A percentile compares a stretch with the other conserved stretches of the same genome.
phyloP scores from a whole-genome alignment of 1,139 yeast species.

The Sugiyamaella castrensis region DNA sequence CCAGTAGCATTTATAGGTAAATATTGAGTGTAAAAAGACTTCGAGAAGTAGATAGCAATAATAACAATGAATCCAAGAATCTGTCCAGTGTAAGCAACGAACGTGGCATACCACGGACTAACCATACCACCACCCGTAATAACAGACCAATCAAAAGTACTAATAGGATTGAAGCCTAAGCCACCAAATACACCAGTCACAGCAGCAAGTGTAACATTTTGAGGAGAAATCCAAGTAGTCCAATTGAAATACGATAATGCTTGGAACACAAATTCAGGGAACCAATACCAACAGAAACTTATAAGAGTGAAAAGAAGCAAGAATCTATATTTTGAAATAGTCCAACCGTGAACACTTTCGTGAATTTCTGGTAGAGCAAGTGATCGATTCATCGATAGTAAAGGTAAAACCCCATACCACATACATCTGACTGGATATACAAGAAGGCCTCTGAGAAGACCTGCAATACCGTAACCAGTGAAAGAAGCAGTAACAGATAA shows the following conservation, averaged over 20 bases:
- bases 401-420: conserved; percentile 56
- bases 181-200: conserved; percentile 59
- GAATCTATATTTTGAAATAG: conserved; percentile 44
- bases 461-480: conserved; percentile 59
- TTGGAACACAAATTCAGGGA: conserved; percentile 51
- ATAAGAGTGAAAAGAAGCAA: conserved; percentile 41
- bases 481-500: conserved; percentile 55
- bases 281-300: conserved; percentile 53
- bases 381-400: conserved; percentile 53
- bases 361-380: conserved; percentile 46
- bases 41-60: conserved; percentile 48
- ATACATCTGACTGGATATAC: conserved; percentile 54
- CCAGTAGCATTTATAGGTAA: conserved; percentile 52
- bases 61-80: conserved; percentile 44
- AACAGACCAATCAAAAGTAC: conserved; percentile 53
- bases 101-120: conserved; percentile 47
- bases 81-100: conserved; percentile 41
- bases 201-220: conserved; percentile 52
- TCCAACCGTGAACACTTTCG: conserved; percentile 50
- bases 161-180: conserved; percentile 56
- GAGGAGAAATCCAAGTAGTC: conserved; percentile 61
- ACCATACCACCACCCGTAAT: conserved; percentile 35
- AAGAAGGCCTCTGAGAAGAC: conserved; percentile 42
- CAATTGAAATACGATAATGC: conserved; percentile 57
- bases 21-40: conserved; percentile 50